Base-by-base conservation (phyloP, 1,139 yeast genomes). In the Trichomonascaceae sp. region DNA sequence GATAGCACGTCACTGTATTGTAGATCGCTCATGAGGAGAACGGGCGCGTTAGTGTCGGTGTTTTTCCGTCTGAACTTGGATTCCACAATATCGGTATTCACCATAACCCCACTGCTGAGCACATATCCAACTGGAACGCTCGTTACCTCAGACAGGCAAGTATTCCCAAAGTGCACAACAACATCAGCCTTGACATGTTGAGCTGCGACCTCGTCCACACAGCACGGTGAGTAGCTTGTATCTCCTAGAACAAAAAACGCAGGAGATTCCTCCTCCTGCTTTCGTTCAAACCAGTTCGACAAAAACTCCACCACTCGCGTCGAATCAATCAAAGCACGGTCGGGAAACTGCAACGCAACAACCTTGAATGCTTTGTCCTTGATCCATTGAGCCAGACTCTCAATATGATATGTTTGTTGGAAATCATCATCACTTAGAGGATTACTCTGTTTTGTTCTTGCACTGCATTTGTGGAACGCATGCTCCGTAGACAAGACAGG, bases 151-250 rank as follows among this genome's bases (percentile, higher is more conserved):
- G 80, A 85, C 48, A 89, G 59, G 55, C 98, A 89, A 0, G 97
- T 92, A 51, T 84, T 93, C 3, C 99, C 99, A 55, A 85, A 84
- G 56, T 89, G 98, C 1, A 87, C 74, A 20, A 92, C 84, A 8
- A 80, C 59, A 43, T 87, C 94, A 16, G 93, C 89, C 5, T 63
- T 54, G 9, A 89, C 93, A 57, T 89, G 99, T 49, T 80, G 87
- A 1, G 96, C 93, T 0, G 98, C 97, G 16, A 89, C 93, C 50
- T 85, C 96, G 54, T 89, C 99, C 13, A 89, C 80, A 60, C 99
- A 89, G 55, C 98, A 89, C 0, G 95, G 69, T 16, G 95, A 82
- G 48, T 89, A 92, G 0, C 96, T 84, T 0, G 98, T 87, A 50
- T 92, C 99, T 0, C 97, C 99, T 28, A 89, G 60, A 13, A 64